Percentiles rank a stretch among this genome's conserved stretches.
Evolutionary conservation across 208 protist genomes (phyloP).

Genomic region (Polymyxa betae): DNA sequence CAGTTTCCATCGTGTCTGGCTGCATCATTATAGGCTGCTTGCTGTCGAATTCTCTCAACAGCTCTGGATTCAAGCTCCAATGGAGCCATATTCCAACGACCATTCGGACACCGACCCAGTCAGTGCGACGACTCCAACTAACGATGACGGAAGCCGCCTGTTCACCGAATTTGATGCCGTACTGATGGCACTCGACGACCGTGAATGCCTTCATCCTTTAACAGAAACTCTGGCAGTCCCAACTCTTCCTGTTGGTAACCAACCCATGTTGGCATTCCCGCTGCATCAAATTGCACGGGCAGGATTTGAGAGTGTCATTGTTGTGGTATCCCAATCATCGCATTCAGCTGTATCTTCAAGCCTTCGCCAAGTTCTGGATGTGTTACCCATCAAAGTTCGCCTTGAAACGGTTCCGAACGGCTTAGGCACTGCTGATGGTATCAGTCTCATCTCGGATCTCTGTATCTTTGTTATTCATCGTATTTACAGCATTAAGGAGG

Average conservation of each 20-base stretch:
- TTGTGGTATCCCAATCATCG: slow-evolving; percentile 30
- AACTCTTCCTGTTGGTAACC: neutral
- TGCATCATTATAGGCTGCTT: no score
- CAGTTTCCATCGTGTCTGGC: no score
- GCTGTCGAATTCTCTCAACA: no score
- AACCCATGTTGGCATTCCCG: neutral
- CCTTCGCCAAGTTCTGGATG: neutral
- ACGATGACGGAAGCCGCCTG: no score
- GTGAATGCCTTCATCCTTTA: neutral
- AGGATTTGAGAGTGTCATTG: slow-evolving; percentile 1
- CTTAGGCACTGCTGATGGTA: slow-evolving; percentile 12
- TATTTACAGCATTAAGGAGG: neutral
- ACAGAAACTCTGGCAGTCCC: slow-evolving; percentile 9
- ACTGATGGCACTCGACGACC: slow-evolving; percentile 43
- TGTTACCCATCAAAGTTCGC: neutral
- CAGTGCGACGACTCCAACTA: no score
- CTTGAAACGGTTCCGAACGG: slow-evolving; percentile 8
- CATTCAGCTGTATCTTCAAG: neutral
- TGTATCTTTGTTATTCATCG: neutral
- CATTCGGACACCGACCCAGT: no score
- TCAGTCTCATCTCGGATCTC: neutral
- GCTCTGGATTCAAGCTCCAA: no score
- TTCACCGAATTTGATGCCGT: slow-evolving; percentile 51
- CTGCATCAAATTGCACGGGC: slow-evolving; percentile 50
- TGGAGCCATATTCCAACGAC: no score